Evolutionary conservation across 257 asterid species (phyloP), one percentile per base, ranked within the genome.

Genomic region (Anisodus tanguticus): DNA sequence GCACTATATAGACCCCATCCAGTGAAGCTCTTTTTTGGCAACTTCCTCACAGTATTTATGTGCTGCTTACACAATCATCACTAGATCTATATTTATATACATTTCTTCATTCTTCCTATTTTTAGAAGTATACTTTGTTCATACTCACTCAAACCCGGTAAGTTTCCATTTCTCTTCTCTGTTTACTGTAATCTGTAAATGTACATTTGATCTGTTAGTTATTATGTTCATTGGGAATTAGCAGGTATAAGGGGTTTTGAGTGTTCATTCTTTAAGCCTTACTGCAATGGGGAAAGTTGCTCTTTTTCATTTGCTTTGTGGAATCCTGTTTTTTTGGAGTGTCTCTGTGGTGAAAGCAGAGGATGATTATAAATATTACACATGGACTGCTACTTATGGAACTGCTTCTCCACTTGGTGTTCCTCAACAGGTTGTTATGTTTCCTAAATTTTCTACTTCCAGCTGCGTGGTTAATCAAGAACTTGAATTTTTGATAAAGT

Each of bases 351-450:
- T 90, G 84, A 89, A 85, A 85, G 95, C 94, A 79, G 99, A 97
- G 90, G 98, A 97, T 85, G 91, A 70, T 87, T 97, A 97, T 90
- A 95, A 87, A 87, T 95, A 85, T 84, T 94, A 79, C 77, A 93
- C 98, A 64, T 97, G 98, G 98, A 93, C 95, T 64, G 91, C 91
- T 70, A 93, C 98, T 82, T 97, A 97, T 74, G 99, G 98, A 67
- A 91, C 85, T 62, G 88, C 93, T 90, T 89, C 93, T 16, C 97
- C 97, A 8, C 95, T 95, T 70, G 99, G 99, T 58, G 68, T 81
- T 83, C 86, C 97, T 77, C 98, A 97, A 59, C 95, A 93, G 97
- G 99, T 93, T 85, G 13, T 85, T 51, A 8, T 57, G 8, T 16
- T 59, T 55, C 1, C 35, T 31, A 54, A 60, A 26, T 37, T 78